A percentile compares a stretch with the other conserved stretches of the same genome.
Evolutionary conservation across 768 basidiomycete species (phyloP).

Genomic region (Symmetrospora coprosmae): DNA sequence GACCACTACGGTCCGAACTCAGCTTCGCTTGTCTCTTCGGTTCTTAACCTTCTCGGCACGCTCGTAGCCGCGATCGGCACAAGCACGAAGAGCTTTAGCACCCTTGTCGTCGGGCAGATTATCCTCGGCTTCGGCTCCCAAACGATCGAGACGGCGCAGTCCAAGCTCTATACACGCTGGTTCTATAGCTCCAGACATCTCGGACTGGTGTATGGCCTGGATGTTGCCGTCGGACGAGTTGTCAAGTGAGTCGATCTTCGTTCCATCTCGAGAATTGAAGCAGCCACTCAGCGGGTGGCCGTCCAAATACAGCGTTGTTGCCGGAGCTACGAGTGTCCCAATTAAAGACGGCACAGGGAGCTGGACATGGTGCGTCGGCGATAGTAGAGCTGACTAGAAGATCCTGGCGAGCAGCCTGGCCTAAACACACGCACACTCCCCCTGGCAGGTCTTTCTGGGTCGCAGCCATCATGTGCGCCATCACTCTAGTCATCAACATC

Average conservation of each 20-base stretch:
- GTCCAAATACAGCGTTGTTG: too few relatives aligned
- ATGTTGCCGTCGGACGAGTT: slow-evolving; percentile 5
- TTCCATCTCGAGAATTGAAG: background rate
- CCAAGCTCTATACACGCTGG: slow-evolving; percentile 6
- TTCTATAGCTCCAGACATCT: slow-evolving; percentile 10
- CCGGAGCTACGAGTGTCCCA: too few relatives aligned
- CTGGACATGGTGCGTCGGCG: background rate
- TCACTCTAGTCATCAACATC: slow-evolving; percentile 11
- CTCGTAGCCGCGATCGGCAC: slow-evolving; percentile 4
- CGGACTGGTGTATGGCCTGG: slow-evolving; percentile 9
- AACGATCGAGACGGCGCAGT: background rate
- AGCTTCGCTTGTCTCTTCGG: background rate
- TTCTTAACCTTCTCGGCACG: slow-evolving; percentile 7
- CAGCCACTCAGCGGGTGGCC: background rate
- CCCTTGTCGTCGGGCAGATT: background rate
- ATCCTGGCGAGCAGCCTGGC: background rate
- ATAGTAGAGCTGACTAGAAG: too few relatives aligned
- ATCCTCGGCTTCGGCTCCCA: slow-evolving; percentile 13
- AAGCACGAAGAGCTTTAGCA: background rate
- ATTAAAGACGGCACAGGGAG: background rate
- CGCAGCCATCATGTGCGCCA: slow-evolving; percentile 11
- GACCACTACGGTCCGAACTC: background rate
- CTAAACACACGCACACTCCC: background rate
- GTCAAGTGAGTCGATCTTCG: background rate
- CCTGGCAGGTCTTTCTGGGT: slow-evolving; percentile 19